Evolutionary conservation across 306 rosid species (phyloP), one percentile per base, ranked within the genome.

Genomic region (Lathyrus oleraceus): DNA sequence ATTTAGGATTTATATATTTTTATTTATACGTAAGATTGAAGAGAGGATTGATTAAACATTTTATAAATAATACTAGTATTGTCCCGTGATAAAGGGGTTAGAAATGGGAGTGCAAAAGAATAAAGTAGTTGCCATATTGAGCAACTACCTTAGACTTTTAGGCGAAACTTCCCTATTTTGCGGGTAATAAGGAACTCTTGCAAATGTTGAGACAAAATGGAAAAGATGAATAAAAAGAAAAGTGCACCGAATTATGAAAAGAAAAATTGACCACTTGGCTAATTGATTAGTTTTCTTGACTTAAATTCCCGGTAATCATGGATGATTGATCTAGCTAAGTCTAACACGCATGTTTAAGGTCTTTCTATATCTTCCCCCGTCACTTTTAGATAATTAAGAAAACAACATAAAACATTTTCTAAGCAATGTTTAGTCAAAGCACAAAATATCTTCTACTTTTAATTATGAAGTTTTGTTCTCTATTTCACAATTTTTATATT

Each of bases 281-380:
- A 54, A 32, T 48, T 73, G 80, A 86, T 82, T 49, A 63, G 67
- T 15, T 8, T 32, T 8, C 47, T 75, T 82, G 84, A 81, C 79
- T 83, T 69, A 56, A 84, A 73, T 21, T 51, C 47, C 80, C 69
- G 20, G 17, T 48, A 83, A 79, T 81, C 84, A 76, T 72, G 82
- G 60, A 61, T 8, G 64, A 61, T 8, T 39, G 39, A 69, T 38
- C 84, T 76, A 54, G 15, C 48, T 3, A 53, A 14, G 67, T 52
- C 10, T 7, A 42, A n/a, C 38, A 48, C 20, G 40, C 80, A 56
- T 48, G 80, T 23, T 44, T 62, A 16, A 39, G 38, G 61, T 47
- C 74, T n/a, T n/a, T 28, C 68, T 7, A 20, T 45, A 19, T 57
- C 13, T 58, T 48, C 66, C 35, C 38, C 10, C 38, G 13, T 66